Base-by-base conservation (phyloP, 306 rosid species). In the Coriaria nepalensis region DNA sequence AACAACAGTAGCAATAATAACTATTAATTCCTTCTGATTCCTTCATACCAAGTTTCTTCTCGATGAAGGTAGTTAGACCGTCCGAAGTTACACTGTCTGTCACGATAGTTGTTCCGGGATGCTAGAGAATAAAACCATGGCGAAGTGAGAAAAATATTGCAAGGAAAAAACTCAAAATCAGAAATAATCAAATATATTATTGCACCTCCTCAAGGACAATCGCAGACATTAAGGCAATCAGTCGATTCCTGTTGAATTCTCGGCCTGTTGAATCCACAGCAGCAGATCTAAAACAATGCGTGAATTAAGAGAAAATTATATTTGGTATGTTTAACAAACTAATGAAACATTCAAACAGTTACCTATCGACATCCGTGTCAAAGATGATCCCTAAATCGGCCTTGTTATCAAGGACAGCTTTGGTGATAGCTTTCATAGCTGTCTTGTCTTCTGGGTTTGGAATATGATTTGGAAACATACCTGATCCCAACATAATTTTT, bases 51-150 rank as follows among this genome's bases (percentile, higher is more conserved):
- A 90, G 95, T 70, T 84, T 84, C 61, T 79, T 77, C 82, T 84
- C 95, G 34, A 90, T 84, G 73, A 84, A 90, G 29, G 78, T 60
- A 70, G 95, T 81, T 46, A 90, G 84, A 51, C 97, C 97, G 67
- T 84, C 95, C 42, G 97, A 90, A 57, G 97, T 90, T 62, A 90
- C 97, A 54, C 97, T 90, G 72, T 90, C 97, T 5, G 97, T 90
- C 49, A 90, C 93, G 66, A 90, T 71, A 53, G 92, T 90, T 66
- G 97, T 90, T 70, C 92, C 79, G 37, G 95, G 95, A 76, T 84
- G 93, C 97, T 90, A 59, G 29, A 47, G 43, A 65, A 48, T n/a
- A n/a, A n/a, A n/a, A n/a, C n/a, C n/a, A n/a, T n/a, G n/a, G n/a
- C n/a, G n/a, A 42, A 51, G 49, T 53, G 65, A 9, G 40, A n/a